Conservation (phyloP, 768 basidiomycete genomes). For the Lyophyllum decastes region DNA sequence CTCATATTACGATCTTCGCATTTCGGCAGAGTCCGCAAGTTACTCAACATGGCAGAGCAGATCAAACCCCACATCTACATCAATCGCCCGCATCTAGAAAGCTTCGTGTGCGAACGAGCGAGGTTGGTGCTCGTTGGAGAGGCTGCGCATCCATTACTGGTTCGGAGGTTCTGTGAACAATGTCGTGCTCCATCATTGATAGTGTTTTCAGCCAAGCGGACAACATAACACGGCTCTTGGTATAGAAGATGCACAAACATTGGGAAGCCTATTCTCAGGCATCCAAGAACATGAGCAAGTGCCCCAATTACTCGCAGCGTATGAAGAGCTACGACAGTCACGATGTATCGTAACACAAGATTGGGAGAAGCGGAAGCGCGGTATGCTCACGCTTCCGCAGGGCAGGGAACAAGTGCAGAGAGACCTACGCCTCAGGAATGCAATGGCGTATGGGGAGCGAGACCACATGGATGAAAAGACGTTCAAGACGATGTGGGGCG, state of each 20-base stretch:
- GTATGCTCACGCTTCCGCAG: slow-evolving; percentile 42
- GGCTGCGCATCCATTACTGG: slow-evolving; percentile 59
- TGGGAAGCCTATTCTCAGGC: slow-evolving; percentile 60
- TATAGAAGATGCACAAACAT: slow-evolving; percentile 63
- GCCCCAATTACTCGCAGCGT: slow-evolving; percentile 49
- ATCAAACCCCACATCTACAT: slow-evolving; percentile 31
- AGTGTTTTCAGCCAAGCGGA: slow-evolving; percentile 46
- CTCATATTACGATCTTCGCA: neutral
- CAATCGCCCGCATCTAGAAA: slow-evolving; percentile 37
- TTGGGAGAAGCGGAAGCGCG: slow-evolving; percentile 47
- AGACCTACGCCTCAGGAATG: slow-evolving; percentile 40
- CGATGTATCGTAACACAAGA: slow-evolving; percentile 48
- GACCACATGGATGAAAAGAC: slow-evolving; percentile 48
- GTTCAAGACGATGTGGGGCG: slow-evolving; percentile 52
- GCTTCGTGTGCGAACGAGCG: slow-evolving; percentile 49
- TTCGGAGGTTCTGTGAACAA: slow-evolving; percentile 16
- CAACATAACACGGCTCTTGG: slow-evolving; percentile 52
- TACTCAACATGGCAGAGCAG: slow-evolving; percentile 29
- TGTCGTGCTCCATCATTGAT: neutral
- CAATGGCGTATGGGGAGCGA: slow-evolving; percentile 31
- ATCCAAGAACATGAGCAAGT: slow-evolving; percentile 49
- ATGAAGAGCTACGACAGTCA: slow-evolving; percentile 58
- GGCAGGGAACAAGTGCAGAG: slow-evolving; percentile 47
- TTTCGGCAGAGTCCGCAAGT: slow-evolving; percentile 31
- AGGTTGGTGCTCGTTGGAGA: slow-evolving; percentile 58